Evolutionary conservation across 176 grass and related monocot species (phyloP), one percentile per base, ranked within the genome.

Genomic region (Ampelocalamus luodianensis): DNA sequence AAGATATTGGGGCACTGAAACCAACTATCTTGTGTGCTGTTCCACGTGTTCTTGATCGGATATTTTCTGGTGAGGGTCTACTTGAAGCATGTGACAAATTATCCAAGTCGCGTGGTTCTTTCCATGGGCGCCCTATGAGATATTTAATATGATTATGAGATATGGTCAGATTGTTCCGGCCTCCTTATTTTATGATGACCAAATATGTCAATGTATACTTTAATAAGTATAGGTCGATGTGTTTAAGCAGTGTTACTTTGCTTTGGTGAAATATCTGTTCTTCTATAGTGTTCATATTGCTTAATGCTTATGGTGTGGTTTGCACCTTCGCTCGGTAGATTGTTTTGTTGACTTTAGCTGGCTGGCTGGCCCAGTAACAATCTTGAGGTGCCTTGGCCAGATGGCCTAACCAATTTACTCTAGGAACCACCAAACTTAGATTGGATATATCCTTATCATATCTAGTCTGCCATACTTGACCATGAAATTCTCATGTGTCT

Each of bases 11-110:
- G 56, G 88, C 78, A 76, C 80, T 98, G 75, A 98, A 95, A 71
- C 93, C 96, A 85, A 94, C 96, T 62, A 90, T 96, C 40, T 86
- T 98, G 71, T 98, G 93, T 84, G 96, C 93, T 87, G 96, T 98
- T 78, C 96, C 96, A 87, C 96, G 96, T 76, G 93, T 98, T 34
- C 86, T 98, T 71, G 96, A 98, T 85, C 86, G 96, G 20, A 98
- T 98, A 71, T 98, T 90, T 94, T 88, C 96, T 90, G 96, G 96
- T 98, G 80, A 83, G 86, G 23, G 9, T 8, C 79, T 86, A 51
- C 58, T 79, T 79, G 56, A 72, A 68, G 66, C 20, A 20, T 56
- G 14, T 65, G 75, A 32, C 17, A 59, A 67, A 58, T 68, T 72
- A 39, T 46, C 60, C 13, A 20, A 15, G 22, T 68, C 42, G 68